Percentiles rank a stretch among this genome's conserved stretches.
Evolutionary conservation across 208 protist genomes (phyloP).

Genomic region (Leishmania braziliensis): DNA sequence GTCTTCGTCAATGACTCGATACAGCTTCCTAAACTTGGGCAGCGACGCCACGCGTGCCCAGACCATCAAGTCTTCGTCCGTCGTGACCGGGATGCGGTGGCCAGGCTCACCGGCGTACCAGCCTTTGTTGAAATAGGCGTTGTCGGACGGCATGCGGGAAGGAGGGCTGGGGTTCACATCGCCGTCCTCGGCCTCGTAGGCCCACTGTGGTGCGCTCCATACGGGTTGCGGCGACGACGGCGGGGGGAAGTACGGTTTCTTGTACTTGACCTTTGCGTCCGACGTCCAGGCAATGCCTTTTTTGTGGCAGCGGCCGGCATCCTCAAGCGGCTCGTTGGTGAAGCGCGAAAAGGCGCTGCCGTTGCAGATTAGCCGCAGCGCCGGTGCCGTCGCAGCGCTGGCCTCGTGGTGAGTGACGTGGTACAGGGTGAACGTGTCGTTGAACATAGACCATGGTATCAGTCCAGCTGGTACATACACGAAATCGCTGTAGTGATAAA

Average conservation of each 20-base stretch:
- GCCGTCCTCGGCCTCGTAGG: constrained; percentile 33
- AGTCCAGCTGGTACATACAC: constrained; percentile 96
- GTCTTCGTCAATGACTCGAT: constrained; percentile 88
- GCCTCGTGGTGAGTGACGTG: background rate
- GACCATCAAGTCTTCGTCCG: constrained; percentile 98
- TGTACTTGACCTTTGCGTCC: constrained; percentile 91
- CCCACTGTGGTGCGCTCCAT: constrained; percentile 58
- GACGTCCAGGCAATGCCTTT: constrained; percentile 95
- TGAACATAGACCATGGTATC: constrained; percentile 98
- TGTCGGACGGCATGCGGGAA: constrained; percentile 41
- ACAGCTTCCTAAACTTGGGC: constrained; percentile 98
- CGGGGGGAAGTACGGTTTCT: constrained; percentile 44
- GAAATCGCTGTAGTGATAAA: constrained; percentile 58
- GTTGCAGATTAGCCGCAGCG: constrained; percentile 65
- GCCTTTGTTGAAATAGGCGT: constrained; percentile 78
- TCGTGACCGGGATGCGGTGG: constrained; percentile 81
- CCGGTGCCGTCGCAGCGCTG: background rate
- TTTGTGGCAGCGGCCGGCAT: constrained; percentile 69
- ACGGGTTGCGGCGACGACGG: constrained; percentile 14
- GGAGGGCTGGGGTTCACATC: constrained; percentile 17
- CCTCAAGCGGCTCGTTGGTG: constrained; percentile 57
- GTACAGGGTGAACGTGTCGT: constrained; percentile 92
- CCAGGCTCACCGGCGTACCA: constrained; percentile 87
- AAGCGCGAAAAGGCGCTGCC: constrained; percentile 70
- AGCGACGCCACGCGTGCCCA: constrained; percentile 97